Evolutionary conservation across 306 rosid species (phyloP), one percentile per base, ranked within the genome.

Genomic region (Lathyrus tuberosus): DNA sequence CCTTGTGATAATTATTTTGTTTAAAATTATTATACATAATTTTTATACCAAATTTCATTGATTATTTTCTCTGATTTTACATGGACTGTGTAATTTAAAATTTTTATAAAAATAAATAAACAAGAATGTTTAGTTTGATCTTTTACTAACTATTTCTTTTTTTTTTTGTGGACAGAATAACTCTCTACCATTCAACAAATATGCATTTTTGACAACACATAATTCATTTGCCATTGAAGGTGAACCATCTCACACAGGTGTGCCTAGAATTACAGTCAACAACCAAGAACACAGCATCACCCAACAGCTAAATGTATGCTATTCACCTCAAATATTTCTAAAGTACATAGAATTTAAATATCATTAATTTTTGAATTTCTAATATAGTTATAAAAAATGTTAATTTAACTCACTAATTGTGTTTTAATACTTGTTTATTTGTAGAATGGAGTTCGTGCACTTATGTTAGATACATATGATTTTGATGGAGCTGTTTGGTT

Each of bases 141-240:
- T 35, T 16, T 28, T 8, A 1, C 43, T 77, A 65, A 70, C 15
- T 18, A 18, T 1, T 49, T 14, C 4, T 4, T 30, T 0, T 11
- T 42, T 22, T 24, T 3, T 46, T 6, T 16, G 10, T 10, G 2
- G 22, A 71, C 56, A 93, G 98, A 90, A 93, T 35, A 85, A 79
- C 70, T 86, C 98, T 53, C 79, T 93, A 11, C 90, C 98, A 10
- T 90, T 90, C 90, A 93, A 93, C 90, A 90, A 88, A 71, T 93
- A 93, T 69, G 96, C 96, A 37, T 93, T 78, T 76, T 79, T 93
- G 89, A 82, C 97, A 53, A 93, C 96, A 15, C 98, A 93, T 82
- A 90, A 93, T 12, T 67, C 98, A 41, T 90, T 0, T 77, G 87
- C 98, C 9, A 86, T 93, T 57, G 89, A 85, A 9, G 90, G 88